phyloP scores from a whole-genome alignment of 169 alveolate genomes.

The Theileria orientalis region DNA sequence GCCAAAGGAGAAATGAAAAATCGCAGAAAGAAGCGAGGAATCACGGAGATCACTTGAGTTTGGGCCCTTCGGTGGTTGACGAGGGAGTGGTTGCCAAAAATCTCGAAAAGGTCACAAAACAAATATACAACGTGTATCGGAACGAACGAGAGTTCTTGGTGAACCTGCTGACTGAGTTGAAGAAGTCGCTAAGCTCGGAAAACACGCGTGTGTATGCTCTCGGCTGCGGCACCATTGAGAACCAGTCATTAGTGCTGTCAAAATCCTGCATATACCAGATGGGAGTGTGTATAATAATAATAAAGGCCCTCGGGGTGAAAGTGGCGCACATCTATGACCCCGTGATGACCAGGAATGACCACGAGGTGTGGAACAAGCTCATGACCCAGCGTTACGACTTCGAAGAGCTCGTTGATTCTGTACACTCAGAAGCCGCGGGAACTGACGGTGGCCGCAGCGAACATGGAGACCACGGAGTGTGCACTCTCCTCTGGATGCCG shows the following conservation, averaged over 20 bases:
- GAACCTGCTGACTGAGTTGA: not conserved
- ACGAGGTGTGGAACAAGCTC: slow-evolving; percentile 32
- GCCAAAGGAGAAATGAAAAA: slow-evolving; percentile 1
- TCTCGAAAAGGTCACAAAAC: not conserved
- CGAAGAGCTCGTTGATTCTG: not conserved
- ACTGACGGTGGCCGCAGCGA: too few relatives aligned
- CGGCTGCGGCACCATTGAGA: slow-evolving; percentile 60
- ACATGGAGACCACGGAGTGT: not conserved
- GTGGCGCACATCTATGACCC: slow-evolving; percentile 62
- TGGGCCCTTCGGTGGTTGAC: not conserved
- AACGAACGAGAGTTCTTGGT: slow-evolving; percentile 10
- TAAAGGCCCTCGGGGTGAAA: slow-evolving; percentile 1
- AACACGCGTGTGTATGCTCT: slow-evolving; percentile 39
- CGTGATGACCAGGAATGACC: slow-evolving; percentile 50
- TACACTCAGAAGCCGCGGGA: too few relatives aligned
- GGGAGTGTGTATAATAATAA: slow-evolving; percentile 29
- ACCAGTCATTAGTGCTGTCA: slow-evolving; percentile 26
- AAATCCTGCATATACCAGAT: slow-evolving; percentile 40
- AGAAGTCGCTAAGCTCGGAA: not conserved
- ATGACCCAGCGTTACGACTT: not conserved
- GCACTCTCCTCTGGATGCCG: slow-evolving; percentile 62
- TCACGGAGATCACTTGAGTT: not conserved
- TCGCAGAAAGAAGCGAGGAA: not conserved
- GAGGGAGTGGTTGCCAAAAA: not conserved
- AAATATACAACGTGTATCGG: slow-evolving; percentile 9